phyloP scores from a whole-genome alignment of 306 rosid species.

The Abrus pulchellus region DNA sequence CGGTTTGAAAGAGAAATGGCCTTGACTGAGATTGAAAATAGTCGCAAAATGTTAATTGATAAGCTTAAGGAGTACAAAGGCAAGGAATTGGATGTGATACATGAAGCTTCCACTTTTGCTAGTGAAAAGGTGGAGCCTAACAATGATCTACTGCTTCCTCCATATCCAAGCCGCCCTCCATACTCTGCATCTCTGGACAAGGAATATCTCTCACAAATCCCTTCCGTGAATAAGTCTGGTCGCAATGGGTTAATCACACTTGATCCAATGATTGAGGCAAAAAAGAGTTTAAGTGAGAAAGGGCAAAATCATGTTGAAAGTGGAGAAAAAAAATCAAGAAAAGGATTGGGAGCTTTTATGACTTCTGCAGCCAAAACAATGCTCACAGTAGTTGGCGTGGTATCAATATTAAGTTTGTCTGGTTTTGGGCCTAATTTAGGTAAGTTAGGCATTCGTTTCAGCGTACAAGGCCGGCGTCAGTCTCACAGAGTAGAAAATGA shows the following conservation, averaged over 20 bases:
- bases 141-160: slow-evolving; percentile 89
- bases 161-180: slow-evolving; percentile 80
- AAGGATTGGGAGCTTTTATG: slow-evolving; percentile 60
- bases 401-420: slow-evolving; percentile 72
- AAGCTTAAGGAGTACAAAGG: slow-evolving; percentile 87
- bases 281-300: slow-evolving; percentile 51
- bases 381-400: slow-evolving; percentile 74
- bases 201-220: slow-evolving; percentile 55
- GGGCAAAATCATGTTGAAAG: slow-evolving; percentile 49
- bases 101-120: slow-evolving; percentile 89
- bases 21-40: slow-evolving; percentile 84
- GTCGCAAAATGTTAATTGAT: slow-evolving; percentile 81
- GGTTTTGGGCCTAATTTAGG: slow-evolving; percentile 72
- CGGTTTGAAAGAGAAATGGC: slow-evolving; percentile 83
- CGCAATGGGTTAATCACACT: slow-evolving; percentile 63
- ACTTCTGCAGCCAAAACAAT: slow-evolving; percentile 74
- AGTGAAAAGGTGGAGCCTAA: slow-evolving; percentile 84
- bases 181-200: slow-evolving; percentile 60
- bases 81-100: slow-evolving; percentile 79
- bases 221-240: slow-evolving; percentile 57
- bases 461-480: slow-evolving; percentile 45
- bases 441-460: slow-evolving; percentile 52
- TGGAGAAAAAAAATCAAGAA: slow-evolving; percentile 55
- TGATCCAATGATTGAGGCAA: slow-evolving; percentile 51
- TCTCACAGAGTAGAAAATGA: slow-evolving; percentile 47